A percentile compares a stretch with the other conserved stretches of the same genome.
Conservation (phyloP, 805 yeast species). For the Peterozyma toletana region DNA sequence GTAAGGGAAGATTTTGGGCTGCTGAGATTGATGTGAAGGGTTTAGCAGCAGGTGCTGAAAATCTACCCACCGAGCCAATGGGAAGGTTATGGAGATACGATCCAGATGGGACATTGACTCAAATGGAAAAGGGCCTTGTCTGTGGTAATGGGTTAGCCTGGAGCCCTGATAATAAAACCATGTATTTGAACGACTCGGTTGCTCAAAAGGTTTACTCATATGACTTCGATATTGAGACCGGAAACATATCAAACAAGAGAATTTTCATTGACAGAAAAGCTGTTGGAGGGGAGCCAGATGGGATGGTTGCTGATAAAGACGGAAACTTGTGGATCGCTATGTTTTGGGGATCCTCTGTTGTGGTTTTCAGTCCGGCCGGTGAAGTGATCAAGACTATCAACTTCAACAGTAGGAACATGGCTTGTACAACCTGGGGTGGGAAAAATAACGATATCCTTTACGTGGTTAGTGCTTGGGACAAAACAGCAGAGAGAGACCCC, state of each 20-base stretch:
- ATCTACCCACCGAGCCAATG: constrained; percentile 14
- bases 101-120: constrained; percentile 20
- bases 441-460: constrained; percentile 18
- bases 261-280: constrained; percentile 10
- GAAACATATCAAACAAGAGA: constrained; percentile 9
- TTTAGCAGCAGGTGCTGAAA: constrained; percentile 17
- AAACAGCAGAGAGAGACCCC: constrained; percentile 5
- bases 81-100: constrained; percentile 27
- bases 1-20: constrained; percentile 43
- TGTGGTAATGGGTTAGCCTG: constrained; percentile 19
- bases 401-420: constrained; percentile 14
- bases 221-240: constrained; percentile 11
- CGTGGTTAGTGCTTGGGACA: constrained; percentile 18
- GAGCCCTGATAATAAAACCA: constrained; percentile 11
- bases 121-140: constrained; percentile 21
- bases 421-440: constrained; percentile 30
- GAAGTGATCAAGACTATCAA: constrained; percentile 15
- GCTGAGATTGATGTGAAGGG: constrained; percentile 23
- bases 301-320: constrained; percentile 12
- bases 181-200: constrained; percentile 13
- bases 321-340: constrained; percentile 14
- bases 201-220: constrained; percentile 9
- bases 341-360: constrained; percentile 15
- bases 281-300: constrained; percentile 12
- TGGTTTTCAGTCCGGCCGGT: constrained; percentile 18